These are phyloP conservation scores for Didymella keratinophila DNA, from an alignment of 2,329 filamentous ascomycete genomes.

Conservation along the genomic window DNA sequence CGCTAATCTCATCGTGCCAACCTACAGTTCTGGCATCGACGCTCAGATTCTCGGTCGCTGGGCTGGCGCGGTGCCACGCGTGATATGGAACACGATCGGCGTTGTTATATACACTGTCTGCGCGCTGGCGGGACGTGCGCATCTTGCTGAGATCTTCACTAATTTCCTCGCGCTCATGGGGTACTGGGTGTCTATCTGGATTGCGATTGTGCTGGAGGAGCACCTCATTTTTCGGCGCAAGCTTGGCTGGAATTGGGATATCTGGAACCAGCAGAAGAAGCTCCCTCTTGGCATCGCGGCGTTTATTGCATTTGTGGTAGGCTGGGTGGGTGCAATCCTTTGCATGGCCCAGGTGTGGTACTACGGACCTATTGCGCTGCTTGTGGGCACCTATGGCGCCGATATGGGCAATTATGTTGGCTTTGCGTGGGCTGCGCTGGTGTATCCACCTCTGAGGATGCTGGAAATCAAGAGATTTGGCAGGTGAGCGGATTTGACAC, in stretches of 20 bases:
- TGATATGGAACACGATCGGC: conserved; percentile 69
- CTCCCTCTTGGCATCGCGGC: conserved; percentile 70
- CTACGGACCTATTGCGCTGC: conserved; percentile 67
- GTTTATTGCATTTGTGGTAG: conserved; percentile 66
- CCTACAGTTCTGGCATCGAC: conserved; percentile 69
- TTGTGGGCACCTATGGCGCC: conserved; percentile 65
- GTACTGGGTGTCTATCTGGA: conserved; percentile 73
- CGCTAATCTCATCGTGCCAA: conserved; percentile 70
- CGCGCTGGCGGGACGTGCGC: conserved; percentile 67
- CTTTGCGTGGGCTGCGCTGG: conserved; percentile 65
- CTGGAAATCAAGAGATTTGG: conserved; percentile 61
- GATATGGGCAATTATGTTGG: conserved; percentile 70
- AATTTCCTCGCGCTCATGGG: conserved; percentile 76
- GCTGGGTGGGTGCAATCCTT: conserved; percentile 70
- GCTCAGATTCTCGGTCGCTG: conserved; percentile 71
- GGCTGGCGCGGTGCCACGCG: conserved; percentile 66
- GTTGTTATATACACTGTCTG: conserved; percentile 70
- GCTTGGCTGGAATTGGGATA: conserved; percentile 65
- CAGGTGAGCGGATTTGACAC: conserved; percentile 45
- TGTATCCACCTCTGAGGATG: conserved; percentile 63
- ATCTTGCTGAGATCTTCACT: conserved; percentile 70
- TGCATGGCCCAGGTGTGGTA: conserved; percentile 77
- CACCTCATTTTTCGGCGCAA: conserved; percentile 67
- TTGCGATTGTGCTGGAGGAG: conserved; percentile 69
- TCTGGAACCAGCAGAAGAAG: conserved; percentile 66